Base-by-base conservation (phyloP, 2,329 filamentous ascomycete genomes). In the Aspergillaceae sp. region DNA sequence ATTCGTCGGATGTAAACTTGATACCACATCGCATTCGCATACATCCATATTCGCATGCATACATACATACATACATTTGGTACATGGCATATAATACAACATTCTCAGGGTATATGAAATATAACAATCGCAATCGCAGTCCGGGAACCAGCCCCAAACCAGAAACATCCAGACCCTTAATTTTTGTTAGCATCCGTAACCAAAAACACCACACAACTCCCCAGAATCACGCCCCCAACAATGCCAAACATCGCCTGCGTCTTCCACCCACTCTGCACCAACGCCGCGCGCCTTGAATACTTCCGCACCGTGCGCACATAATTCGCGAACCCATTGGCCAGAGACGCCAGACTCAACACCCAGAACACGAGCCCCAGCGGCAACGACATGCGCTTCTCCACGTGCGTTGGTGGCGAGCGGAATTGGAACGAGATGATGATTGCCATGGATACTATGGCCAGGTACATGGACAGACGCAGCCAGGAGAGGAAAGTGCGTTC, bases 361-460 rank as follows among this genome's bases (percentile, higher is more conserved):
- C 90, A 97, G 68, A 98, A 98, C 27, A 95, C 70, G 40, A 88
- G 75, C 0, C 92, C 92, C 2, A 98, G 78, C 0, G 92, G 92
- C 50, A 85, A 75, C 0, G 92, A 84, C 67, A 96, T 82, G 38
- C 78, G 79, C 49, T 80, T 73, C 71, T 98, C 92, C 9, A 87
- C 65, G 0, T 71, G 61, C 0, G 81, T 79, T 0, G 92, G 87
- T 56, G 82, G 69, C 11, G 74, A 74, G 60, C 89, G 90, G 42
- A 98, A 76, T 61, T 98, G 91, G 65, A 98, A 98, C 9, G 87
- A 94, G 43, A 96, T 76, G 7, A 94, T 82, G 55, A 98, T 95
- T 43, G 92, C 91, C 30, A 94, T 79, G 29, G 87, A 81, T 6
- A 97, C 88, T 43, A 98, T 75, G 53, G 88, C 82, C 78, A 97